Conservation (phyloP, 148 eudicot genomes). For the Drosera capensis region DNA sequence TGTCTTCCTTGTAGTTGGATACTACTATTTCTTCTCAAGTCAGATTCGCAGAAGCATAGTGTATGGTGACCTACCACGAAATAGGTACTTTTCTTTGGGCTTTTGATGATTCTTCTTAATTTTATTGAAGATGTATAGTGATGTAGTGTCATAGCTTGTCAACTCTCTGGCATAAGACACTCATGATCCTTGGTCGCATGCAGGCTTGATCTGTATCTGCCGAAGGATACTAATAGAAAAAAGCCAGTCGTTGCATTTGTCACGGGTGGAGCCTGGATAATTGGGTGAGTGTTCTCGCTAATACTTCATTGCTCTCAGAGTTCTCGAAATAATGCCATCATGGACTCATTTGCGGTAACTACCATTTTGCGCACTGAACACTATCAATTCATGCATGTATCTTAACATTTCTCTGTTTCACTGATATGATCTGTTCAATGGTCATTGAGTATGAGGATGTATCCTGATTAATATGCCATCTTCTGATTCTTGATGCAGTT, state of each 20-base stretch:
- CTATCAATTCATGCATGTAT: no score
- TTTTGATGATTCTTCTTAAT: constrained; percentile 1
- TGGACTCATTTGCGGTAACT: no score
- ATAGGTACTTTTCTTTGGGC: constrained; percentile 23
- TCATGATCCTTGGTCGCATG: constrained; percentile 8
- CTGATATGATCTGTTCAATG: no score
- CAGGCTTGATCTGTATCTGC: constrained; percentile 68
- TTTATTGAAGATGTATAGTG: constrained; percentile 1
- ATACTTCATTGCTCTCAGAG: no score
- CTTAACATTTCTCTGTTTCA: no score
- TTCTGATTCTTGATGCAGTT: constrained; percentile 24
- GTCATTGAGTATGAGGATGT: no score
- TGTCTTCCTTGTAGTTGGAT: constrained; percentile 38
- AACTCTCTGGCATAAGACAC: not conserved
- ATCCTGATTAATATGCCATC: not conserved
- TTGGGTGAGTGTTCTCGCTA: constrained; percentile 37
- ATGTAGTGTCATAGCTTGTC: not conserved
- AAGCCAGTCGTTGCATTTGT: constrained; percentile 73
- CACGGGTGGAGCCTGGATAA: constrained; percentile 82
- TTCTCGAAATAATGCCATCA: no score
- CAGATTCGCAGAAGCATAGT: constrained; percentile 44
- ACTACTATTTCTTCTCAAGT: constrained; percentile 46
- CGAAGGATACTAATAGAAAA: constrained; percentile 32
- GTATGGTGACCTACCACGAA: constrained; percentile 53
- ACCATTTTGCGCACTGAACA: no score